phyloP scores from a whole-genome alignment of 129 eudicot species.

The Gnaphalium uliginosum region DNA sequence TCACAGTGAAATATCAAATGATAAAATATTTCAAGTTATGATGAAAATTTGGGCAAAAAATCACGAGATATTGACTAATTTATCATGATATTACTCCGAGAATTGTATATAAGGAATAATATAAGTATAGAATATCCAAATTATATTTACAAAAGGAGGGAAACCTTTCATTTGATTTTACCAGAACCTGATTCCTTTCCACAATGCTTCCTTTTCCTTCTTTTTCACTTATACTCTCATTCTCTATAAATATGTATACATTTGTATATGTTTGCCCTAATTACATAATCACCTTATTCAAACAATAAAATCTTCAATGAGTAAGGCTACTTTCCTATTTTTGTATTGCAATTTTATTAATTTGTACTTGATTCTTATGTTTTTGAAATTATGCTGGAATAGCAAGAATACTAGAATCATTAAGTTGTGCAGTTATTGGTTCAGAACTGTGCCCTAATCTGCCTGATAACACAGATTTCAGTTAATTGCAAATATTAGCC shows the following conservation, averaged over 20 bases:
- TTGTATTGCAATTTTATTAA: not conserved
- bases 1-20: no score
- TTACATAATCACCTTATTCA: slow-evolving; percentile 13
- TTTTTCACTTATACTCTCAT: slow-evolving; percentile 27
- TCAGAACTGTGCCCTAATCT: slow-evolving; percentile 7
- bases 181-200: slow-evolving; percentile 35
- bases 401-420: slow-evolving; percentile 4
- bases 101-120: no score
- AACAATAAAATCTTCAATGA: slow-evolving; percentile 27
- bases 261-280: not conserved
- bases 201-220: slow-evolving; percentile 23
- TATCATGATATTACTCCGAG: no score
- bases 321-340: slow-evolving; percentile 17
- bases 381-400: not conserved
- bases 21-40: no score
- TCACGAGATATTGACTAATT: no score
- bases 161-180: slow-evolving; percentile 1
- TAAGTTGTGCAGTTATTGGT: not conserved
- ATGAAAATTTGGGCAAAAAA: no score
- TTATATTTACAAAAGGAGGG: not conserved
- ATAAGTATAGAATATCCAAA: not conserved
- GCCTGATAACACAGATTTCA: not conserved
- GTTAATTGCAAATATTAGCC: not conserved
- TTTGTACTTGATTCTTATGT: not conserved
- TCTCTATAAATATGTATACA: not conserved